These are phyloP conservation scores for Leccinum arenicola DNA, from an alignment of 768 basidiomycete species.

Conservation along the genomic window DNA sequence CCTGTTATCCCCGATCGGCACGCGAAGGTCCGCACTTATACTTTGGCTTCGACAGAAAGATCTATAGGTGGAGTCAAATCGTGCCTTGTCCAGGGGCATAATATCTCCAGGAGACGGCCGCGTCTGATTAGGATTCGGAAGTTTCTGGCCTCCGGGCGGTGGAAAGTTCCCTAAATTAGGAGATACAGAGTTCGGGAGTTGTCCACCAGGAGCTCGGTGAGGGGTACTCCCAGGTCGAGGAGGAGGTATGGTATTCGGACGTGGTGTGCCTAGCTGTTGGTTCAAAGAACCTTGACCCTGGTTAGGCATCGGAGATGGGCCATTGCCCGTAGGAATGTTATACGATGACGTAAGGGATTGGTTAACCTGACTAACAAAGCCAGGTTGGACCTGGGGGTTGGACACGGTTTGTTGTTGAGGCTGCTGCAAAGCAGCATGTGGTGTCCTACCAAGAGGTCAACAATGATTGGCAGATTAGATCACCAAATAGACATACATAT, in stretches of 20 bases:
- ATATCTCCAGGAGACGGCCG: slow-evolving; percentile 11
- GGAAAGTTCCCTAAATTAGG: slow-evolving; percentile 32
- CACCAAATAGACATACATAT: slow-evolving; percentile 32
- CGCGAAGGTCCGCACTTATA: slow-evolving; percentile 38
- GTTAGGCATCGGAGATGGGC: slow-evolving; percentile 19
- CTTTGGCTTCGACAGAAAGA: slow-evolving; percentile 44
- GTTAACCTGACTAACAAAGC: slow-evolving; percentile 18
- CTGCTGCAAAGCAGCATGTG: slow-evolving; percentile 18
- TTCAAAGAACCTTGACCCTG: slow-evolving; percentile 18
- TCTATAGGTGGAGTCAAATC: slow-evolving; percentile 53
- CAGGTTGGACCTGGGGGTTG: slow-evolving; percentile 20
- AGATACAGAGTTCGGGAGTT: slow-evolving; percentile 33
- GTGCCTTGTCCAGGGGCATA: slow-evolving; percentile 45
- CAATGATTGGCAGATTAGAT: not conserved
- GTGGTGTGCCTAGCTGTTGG: slow-evolving; percentile 32
- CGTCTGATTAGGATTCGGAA: slow-evolving; percentile 18
- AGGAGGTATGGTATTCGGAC: slow-evolving; percentile 33
- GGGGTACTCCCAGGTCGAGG: slow-evolving; percentile 39
- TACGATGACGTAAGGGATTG: slow-evolving; percentile 16
- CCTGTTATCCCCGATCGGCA: slow-evolving; percentile 50
- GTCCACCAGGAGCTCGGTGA: slow-evolving; percentile 32
- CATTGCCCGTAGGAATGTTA: slow-evolving; percentile 17
- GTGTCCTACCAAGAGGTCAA: slow-evolving; percentile 17
- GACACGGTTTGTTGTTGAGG: slow-evolving; percentile 15
- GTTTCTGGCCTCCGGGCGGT: slow-evolving; percentile 21